Evolutionary conservation across 345 rosid species (phyloP), one percentile per base, ranked within the genome.

Genomic region (Capsella bursapastoris): DNA sequence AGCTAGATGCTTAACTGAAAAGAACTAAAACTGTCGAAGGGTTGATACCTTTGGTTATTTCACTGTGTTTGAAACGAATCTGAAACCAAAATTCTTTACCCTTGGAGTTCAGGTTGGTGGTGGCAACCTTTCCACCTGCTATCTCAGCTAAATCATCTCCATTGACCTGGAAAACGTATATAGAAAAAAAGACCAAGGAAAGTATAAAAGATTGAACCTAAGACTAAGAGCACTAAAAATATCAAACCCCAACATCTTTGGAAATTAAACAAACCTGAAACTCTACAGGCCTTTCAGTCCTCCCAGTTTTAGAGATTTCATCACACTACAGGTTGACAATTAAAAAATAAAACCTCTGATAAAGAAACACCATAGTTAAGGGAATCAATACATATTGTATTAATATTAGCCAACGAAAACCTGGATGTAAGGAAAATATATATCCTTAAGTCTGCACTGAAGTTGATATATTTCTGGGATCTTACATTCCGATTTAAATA

Each of bases 361-460:
- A 34, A 64, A 40, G 16, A 50, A 37, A 51, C 60, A 38, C 29
- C 10, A 40, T 27, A 53, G 50, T 48, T 38, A 63, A 41, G 8
- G 22, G 28, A 22, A 61, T 25, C 57, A 45, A 13, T 41, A 38
- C 8, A 25, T 64, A 15, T 34, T 63, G 63, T 31, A 52, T 10
- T 29, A 29, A 3, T 7, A 29, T 16, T 3, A 18, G 41, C 16
- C 12, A 7, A 48, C 48, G 40, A 62, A 34, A 50, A 89, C 97
- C 94, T 89, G 92, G 66, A 91, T 82, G 67, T 89, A 91, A 6
- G 94, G 94, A 66, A 89, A 91, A 53, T 91, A 91, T 41, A 89
- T 87, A 82, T 91, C 97, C 88, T 91, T 91, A 56, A 91, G 83
- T 58, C 64, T 85, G 83, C 92, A 89, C 44, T 59, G 83, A 52